These are phyloP conservation scores for Tetracladium maxilliforme DNA, from an alignment of 2,329 filamentous ascomycete species.

Conservation along the genomic window DNA sequence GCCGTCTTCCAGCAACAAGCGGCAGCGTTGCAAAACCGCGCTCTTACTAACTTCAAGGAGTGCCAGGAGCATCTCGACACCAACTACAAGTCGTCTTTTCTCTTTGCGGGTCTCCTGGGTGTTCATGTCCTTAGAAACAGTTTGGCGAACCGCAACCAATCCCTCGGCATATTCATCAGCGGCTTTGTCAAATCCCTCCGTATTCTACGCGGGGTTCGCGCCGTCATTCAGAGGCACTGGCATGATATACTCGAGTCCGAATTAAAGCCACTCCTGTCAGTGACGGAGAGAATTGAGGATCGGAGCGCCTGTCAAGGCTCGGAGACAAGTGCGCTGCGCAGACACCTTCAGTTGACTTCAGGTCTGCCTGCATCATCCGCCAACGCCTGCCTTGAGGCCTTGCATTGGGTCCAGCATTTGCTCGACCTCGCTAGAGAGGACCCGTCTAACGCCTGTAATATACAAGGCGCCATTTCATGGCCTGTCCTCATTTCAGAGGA, in stretches of 20 bases:
- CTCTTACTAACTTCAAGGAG: no score
- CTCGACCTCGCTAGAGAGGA: constrained; percentile 4
- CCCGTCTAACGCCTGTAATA: constrained; percentile 1
- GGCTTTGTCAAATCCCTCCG: constrained; percentile 14
- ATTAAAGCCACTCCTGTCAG: constrained; percentile 8
- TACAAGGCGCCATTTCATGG: constrained; percentile 17
- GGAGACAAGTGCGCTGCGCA: no score
- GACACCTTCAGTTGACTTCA: no score
- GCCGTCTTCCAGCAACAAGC: no score
- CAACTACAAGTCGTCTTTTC: no score
- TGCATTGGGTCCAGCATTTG: constrained; percentile 5
- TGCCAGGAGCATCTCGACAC: no score
- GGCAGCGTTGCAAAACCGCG: no score
- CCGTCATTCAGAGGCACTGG: constrained; percentile 8
- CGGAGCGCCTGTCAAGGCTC: constrained; percentile 2
- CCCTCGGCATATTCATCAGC: constrained; percentile 14
- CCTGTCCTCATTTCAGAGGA: constrained; percentile 16
- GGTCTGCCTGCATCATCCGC: constrained; percentile 2
- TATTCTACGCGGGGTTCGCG: constrained; percentile 14
- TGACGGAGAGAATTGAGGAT: constrained; percentile 4
- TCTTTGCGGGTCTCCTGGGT: constrained; percentile 15
- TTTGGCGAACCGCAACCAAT: constrained; percentile 12
- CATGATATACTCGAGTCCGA: constrained; percentile 9
- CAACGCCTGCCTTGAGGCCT: constrained; percentile 4
- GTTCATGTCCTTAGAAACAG: constrained; percentile 21